Evolutionary conservation across 169 alveolate species (phyloP).

Genomic region (Plasmodium falciparum): DNA sequence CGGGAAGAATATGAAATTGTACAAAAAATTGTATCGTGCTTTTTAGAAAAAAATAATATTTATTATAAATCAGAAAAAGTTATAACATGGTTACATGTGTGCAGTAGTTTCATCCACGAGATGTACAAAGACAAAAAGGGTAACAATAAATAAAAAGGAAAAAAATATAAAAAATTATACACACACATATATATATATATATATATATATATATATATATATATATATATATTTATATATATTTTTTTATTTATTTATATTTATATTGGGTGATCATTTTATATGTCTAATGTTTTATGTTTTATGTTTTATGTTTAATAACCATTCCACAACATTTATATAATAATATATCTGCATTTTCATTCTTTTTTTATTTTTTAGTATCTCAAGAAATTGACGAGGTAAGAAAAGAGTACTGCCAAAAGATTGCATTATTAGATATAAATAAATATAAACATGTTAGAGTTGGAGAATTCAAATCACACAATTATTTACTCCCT

Average conservation of each 20-base stretch:
- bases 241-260: no score
- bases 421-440: slow-evolving; percentile 25
- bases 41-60: slow-evolving; percentile 40
- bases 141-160: not conserved
- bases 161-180: not conserved
- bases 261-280: no score
- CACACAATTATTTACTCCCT: slow-evolving; percentile 41
- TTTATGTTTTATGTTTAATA: no score
- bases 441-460: slow-evolving; percentile 48
- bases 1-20: slow-evolving; percentile 20
- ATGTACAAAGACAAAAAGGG: slow-evolving; percentile 28
- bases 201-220: no score
- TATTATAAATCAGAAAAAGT: slow-evolving; percentile 52
- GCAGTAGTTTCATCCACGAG: slow-evolving; percentile 50
- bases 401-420: slow-evolving; percentile 11
- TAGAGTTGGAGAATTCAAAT: slow-evolving; percentile 60
- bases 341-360: not conserved
- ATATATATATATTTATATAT: no score
- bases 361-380: not conserved
- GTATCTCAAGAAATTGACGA: slow-evolving; percentile 25
- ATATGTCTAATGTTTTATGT: no score
- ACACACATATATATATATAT: no score
- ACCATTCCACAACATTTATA: no score
- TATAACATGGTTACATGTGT: slow-evolving; percentile 70
- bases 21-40: slow-evolving; percentile 32